Conservation (phyloP, 495 filamentous ascomycete genomes). For the Friedmanniomyces simplex region DNA sequence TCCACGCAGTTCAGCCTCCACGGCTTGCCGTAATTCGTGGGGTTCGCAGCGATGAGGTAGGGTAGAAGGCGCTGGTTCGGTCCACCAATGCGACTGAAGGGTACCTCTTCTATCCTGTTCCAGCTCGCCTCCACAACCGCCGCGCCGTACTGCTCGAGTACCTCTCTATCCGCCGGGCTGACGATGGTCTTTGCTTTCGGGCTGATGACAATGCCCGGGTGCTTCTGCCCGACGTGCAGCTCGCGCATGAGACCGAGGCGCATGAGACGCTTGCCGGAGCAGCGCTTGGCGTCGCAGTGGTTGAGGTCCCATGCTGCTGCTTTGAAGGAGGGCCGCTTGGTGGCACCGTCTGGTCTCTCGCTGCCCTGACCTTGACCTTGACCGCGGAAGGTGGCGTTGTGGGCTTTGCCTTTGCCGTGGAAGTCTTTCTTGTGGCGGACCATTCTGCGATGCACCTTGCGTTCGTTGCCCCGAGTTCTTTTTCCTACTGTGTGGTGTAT, state of each 20-base stretch:
- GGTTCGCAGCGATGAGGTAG: conserved; percentile 92
- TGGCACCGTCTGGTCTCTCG: conserved; percentile 3
- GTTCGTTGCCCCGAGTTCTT: too few species aligned
- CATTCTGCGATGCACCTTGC: conserved; percentile 39
- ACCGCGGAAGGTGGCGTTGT: conserved; percentile 2
- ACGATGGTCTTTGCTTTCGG: conserved; percentile 82
- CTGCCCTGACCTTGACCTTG: background rate
- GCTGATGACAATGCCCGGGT: conserved; percentile 78
- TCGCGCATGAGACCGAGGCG: conserved; percentile 86
- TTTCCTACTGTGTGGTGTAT: too few species aligned
- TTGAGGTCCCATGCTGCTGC: conserved; percentile 97
- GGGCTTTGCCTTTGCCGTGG: conserved; percentile 43
- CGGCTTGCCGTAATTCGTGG: conserved; percentile 92
- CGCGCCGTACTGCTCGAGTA: conserved; percentile 80
- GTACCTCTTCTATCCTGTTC: conserved; percentile 84
- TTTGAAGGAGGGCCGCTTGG: conserved; percentile 57
- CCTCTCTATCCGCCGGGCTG: conserved; percentile 66
- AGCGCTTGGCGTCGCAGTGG: conserved; percentile 94
- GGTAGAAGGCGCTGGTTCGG: conserved; percentile 49
- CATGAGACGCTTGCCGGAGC: conserved; percentile 90
- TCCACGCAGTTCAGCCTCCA: conserved; percentile 93
- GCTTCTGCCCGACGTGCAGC: conserved; percentile 81
- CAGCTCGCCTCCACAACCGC: conserved; percentile 97
- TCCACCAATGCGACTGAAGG: conserved; percentile 85
- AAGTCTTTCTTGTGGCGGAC: conserved; percentile 94